Base-by-base conservation (phyloP, 2,329 filamentous ascomycete genomes). In the Fusarium armeniacum region DNA sequence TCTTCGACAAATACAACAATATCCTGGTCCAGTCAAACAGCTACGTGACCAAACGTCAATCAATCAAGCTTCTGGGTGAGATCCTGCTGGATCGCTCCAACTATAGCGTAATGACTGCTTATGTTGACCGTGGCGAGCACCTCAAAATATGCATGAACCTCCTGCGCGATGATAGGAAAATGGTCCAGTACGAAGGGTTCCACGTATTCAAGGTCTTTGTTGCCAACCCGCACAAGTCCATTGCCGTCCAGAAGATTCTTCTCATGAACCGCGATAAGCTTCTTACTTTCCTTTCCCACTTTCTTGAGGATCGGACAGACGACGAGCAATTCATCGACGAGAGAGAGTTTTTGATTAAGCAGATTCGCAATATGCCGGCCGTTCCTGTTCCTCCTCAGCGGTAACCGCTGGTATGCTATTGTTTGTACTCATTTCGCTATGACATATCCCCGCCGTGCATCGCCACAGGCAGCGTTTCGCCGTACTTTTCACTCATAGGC, bases 181-280 rank as follows among this genome's bases (percentile, higher is more conserved):
- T 99, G 94, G 96, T 99, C 67, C 96, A 98, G 81, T 99, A 99
- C 79, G 96, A 99, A 80, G 96, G 94, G 10, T 99, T 99, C 79
- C 96, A 99, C 78, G 95, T 99, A 43, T 99, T 99, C 87, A 99
- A 99, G 85, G 95, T 99, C 67, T 99, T 99, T 81, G 96, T 98
- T 56, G 96, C 96, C 64, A 99, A 99, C 78, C 96, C 96, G 10
- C 94, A 98, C 84, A 99, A 99, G 83, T 97, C 93, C n/a, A 86
- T 95, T 65, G 93, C 94, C 35, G 96, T 99, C 50, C 94, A 97
- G 78, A 93, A 95, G 78, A 97, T 99, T 76, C 83, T 99, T 69
- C 90, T 98, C 73, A 98, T 97, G 88, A 99, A 99, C 78, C 90
- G 94, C 62, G 94, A 98, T 70, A 93, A 95, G 75, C 86, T 99